Conservation (phyloP, 805 yeast genomes). For the Saccharomyces kudriavzevii region DNA sequence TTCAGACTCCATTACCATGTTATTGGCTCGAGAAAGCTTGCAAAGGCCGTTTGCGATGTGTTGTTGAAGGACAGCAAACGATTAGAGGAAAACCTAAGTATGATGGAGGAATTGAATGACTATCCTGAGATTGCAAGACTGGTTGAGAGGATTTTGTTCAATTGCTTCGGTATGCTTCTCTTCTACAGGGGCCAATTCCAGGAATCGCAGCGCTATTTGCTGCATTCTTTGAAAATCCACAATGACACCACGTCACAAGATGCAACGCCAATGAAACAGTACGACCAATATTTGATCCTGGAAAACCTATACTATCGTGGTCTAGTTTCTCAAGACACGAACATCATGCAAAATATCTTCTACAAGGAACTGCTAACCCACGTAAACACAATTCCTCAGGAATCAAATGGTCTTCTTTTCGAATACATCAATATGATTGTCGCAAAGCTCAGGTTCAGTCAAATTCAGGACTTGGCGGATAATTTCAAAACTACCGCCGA, state of each 20-base stretch:
- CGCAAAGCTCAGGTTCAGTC: conserved; percentile 7
- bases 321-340: not conserved
- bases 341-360: conserved; percentile 3
- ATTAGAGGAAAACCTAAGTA: conserved; percentile 3
- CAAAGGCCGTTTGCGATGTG: conserved; percentile 10
- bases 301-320: conserved; percentile 21
- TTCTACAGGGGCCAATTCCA: conserved; percentile 7
- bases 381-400: conserved; percentile 15
- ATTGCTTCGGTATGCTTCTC: conserved; percentile 14
- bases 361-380: conserved; percentile 8
- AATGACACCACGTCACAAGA: not conserved
- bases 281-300: conserved; percentile 11
- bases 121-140: conserved; percentile 3
- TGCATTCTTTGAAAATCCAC: not conserved
- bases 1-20: conserved; percentile 24
- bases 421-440: conserved; percentile 20
- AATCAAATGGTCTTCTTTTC: conserved; percentile 20
- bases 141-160: conserved; percentile 14
- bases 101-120: not conserved
- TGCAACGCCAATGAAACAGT: not conserved
- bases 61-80: conserved; percentile 15
- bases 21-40: conserved; percentile 11
- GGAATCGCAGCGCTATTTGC: not conserved
- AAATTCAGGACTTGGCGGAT: not conserved
- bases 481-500: conserved; percentile 1